phyloP scores from a whole-genome alignment of 1,139 yeast species.

The Eremothecium gossypii region DNA sequence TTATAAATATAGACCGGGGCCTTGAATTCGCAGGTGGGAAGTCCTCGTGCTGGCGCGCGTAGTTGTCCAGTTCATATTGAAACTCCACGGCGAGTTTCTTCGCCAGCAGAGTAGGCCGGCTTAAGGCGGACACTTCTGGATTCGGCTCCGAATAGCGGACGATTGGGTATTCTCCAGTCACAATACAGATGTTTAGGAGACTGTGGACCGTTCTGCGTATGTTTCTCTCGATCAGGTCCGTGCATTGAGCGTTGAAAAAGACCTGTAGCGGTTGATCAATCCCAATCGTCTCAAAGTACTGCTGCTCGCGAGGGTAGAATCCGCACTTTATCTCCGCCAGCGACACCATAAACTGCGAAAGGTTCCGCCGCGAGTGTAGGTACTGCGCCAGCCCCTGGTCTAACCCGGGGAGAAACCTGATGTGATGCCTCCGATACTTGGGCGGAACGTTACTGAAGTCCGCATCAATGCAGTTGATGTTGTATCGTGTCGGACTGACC shows the following conservation, averaged over 20 bases:
- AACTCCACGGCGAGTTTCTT: constrained; percentile 65
- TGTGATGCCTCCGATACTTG: constrained; percentile 49
- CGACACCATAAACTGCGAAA: constrained; percentile 27
- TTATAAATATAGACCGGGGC: constrained; percentile 65
- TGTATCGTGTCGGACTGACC: constrained; percentile 44
- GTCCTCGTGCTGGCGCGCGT: constrained; percentile 58
- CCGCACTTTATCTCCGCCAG: constrained; percentile 34
- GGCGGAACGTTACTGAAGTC: constrained; percentile 47
- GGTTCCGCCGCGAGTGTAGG: constrained; percentile 26
- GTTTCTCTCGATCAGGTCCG: constrained; percentile 50
- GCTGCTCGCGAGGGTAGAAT: constrained; percentile 41
- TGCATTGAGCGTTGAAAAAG: constrained; percentile 61
- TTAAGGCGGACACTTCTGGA: constrained; percentile 33
- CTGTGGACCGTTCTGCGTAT: constrained; percentile 48
- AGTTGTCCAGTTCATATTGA: constrained; percentile 63
- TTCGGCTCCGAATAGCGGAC: constrained; percentile 58
- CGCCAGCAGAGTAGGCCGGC: constrained; percentile 56
- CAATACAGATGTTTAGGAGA: constrained; percentile 60
- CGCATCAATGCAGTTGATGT: constrained; percentile 48
- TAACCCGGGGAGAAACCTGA: constrained; percentile 48
- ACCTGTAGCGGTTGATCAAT: constrained; percentile 52
- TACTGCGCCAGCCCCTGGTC: constrained; percentile 25
- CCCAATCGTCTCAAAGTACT: constrained; percentile 35
- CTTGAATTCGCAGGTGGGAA: constrained; percentile 49
- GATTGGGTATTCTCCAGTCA: constrained; percentile 83